Evolutionary conservation across 1,284 basidiomycete species (phyloP).

Genomic region (Ceratobasidium sp.): DNA sequence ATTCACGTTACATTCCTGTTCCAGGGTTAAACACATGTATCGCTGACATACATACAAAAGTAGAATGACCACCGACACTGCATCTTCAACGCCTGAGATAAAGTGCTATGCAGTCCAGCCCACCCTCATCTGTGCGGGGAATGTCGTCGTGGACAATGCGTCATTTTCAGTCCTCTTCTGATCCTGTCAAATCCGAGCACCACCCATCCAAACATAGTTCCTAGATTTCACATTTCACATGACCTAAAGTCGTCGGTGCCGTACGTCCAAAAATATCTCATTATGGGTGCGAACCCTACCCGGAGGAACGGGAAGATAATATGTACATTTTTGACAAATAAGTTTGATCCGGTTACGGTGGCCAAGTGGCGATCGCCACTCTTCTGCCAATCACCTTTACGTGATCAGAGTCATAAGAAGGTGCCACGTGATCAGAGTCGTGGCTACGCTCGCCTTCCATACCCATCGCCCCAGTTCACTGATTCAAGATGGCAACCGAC

Average conservation of each 20-base stretch:
- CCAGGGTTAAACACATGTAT: conserved; percentile 14
- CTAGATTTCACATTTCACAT: conserved; percentile 3
- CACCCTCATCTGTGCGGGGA: no score
- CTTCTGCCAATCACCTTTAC: conserved; percentile 4
- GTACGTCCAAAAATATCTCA: conserved; percentile 6
- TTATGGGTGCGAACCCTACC: neutral
- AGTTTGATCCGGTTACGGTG: neutral
- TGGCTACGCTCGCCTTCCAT: conserved; percentile 33
- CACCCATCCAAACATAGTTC: conserved; percentile 2
- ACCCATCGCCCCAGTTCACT: conserved; percentile 11
- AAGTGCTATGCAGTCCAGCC: no score
- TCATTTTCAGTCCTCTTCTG: neutral
- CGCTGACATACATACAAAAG: conserved; percentile 9
- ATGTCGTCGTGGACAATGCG: no score
- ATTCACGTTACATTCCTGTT: neutral
- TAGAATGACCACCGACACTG: no score
- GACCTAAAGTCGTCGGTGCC: neutral
- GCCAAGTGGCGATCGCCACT: neutral
- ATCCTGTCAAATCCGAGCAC: neutral
- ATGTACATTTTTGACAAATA: neutral
- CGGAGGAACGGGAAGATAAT: neutral
- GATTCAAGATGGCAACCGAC: conserved; percentile 20
- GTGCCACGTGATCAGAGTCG: conserved; percentile 5
- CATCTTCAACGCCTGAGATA: no score
- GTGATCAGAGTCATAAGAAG: no score